phyloP scores from a whole-genome alignment of 1,284 basidiomycete species.

The Xerocomus amazonicus region DNA sequence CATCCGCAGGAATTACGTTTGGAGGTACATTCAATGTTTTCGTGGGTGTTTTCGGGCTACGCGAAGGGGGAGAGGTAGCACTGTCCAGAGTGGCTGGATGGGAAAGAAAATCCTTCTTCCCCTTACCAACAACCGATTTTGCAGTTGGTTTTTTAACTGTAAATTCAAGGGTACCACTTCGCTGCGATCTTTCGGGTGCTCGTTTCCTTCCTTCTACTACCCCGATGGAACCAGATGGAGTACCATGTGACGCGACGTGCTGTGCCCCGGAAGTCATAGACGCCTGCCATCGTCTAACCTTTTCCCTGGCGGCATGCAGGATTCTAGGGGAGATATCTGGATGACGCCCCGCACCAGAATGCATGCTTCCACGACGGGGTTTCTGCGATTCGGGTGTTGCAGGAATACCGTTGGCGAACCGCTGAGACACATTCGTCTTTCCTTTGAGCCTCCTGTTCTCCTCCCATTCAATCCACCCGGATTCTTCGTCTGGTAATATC shows the following conservation, averaged over 20 bases:
- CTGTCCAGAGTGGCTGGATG: slow-evolving; percentile 2
- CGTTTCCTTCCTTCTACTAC: background rate
- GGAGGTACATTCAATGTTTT: slow-evolving; percentile 1
- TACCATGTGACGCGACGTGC: slow-evolving; percentile 1
- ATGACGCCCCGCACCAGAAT: background rate
- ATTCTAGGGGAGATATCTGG: slow-evolving; percentile 17
- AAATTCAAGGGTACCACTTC: slow-evolving; percentile 27
- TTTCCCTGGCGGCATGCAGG: slow-evolving; percentile 28
- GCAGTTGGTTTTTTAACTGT: slow-evolving; percentile 30
- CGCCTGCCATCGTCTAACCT: slow-evolving; percentile 32
- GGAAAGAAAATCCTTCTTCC: slow-evolving; percentile 9
- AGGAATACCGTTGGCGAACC: background rate
- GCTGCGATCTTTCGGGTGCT: slow-evolving; percentile 9
- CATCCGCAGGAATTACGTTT: background rate
- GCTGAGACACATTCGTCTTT: slow-evolving; percentile 19
- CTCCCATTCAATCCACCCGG: slow-evolving; percentile 33
- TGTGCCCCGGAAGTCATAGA: slow-evolving; percentile 17
- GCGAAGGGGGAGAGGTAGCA: slow-evolving; percentile 3
- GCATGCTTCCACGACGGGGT: slow-evolving; percentile 1
- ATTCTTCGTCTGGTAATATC: slow-evolving; percentile 34
- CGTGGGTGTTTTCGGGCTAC: slow-evolving; percentile 1
- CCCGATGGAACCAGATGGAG: slow-evolving; percentile 3
- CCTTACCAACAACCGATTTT: slow-evolving; percentile 16
- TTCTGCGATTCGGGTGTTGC: slow-evolving; percentile 9
- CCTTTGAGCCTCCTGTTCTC: slow-evolving; percentile 16